A percentile compares a stretch with the other conserved stretches of the same genome.
Conservation (phyloP, 495 filamentous ascomycete species). For the Penicillium maclennaniae region DNA sequence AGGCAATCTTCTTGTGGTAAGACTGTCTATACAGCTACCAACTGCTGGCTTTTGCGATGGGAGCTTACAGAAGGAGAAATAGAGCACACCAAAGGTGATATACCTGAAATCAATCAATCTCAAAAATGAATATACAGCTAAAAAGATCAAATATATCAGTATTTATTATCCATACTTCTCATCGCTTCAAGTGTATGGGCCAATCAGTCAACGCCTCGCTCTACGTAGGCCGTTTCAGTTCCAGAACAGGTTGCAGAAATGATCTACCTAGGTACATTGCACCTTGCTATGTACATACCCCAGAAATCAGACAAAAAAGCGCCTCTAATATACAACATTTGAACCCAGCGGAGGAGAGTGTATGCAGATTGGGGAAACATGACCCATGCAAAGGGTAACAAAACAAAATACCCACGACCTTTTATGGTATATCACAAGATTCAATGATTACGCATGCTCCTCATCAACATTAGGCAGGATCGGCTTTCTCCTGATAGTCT, state of each 20-base stretch:
- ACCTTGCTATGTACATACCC: constrained; percentile 18
- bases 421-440: constrained; percentile 16
- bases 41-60: background rate
- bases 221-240: background rate
- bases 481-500: constrained; percentile 36
- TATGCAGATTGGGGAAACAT: constrained; percentile 21
- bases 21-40: background rate
- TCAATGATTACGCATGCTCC: constrained; percentile 21
- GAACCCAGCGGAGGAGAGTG: constrained; percentile 25
- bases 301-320: constrained; percentile 10
- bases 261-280: background rate
- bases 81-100: background rate
- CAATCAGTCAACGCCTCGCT: background rate
- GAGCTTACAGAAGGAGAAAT: background rate
- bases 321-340: constrained; percentile 26
- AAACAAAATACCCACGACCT: constrained; percentile 18
- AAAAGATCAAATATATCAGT: background rate
- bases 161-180: background rate
- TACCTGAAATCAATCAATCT: background rate
- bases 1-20: background rate
- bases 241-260: background rate
- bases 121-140: background rate
- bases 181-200: background rate
- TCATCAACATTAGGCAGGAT: constrained; percentile 43
- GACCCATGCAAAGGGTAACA: constrained; percentile 10